Base-by-base conservation (phyloP, 2,329 filamentous ascomycete species). In the Fonsecaea erecta region DNA sequence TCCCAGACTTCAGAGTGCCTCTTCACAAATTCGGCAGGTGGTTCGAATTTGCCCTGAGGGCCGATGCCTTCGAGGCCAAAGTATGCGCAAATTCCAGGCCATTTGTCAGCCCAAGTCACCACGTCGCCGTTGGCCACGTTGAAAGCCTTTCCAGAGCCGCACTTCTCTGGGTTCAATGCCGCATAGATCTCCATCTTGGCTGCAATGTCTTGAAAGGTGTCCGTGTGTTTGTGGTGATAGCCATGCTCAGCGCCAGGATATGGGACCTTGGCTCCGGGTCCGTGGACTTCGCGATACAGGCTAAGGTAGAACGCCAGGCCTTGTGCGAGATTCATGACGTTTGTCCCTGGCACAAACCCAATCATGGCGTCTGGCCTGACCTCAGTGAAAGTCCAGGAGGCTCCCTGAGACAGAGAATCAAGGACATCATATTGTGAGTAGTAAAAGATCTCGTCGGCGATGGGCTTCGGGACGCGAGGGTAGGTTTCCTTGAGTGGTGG, bases 381-480 rank as follows among this genome's bases (percentile, higher is more conserved):
- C 61, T 78, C 77, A 1, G 73, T 72, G 73, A 74, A 77, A 24
- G 72, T 78, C 77, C 70, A 79, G 3, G 26, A 68, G 65, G 70
- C 73, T 16, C 58, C 70, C 53, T 70, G 69, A 65, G 71, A 75
- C 18, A 66, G 61, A 46, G 48, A 14, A 6, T 53, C 56, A 0
- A 76, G 72, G 1, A 73, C 61, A 32, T 73, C 68, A 18, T 72
- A 73, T 28, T 68, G 68, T 6, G 71, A 68, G 60, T 76, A 76
- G 28, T 74, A 73, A 54, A 76, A 75, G 26, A 74, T 76, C 8
- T 74, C 70, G 5, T 71, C 70, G 7, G 72, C 74, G 60, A 69
- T 73, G 6, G 58, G 59, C 60, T 74, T 72, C 30, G 75, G 64
- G 52, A 71, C 70, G 65, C 75, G 60, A 34, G 69, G 70, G 71